These are phyloP conservation scores for Diaporthe destruens DNA, from an alignment of 2,329 filamentous ascomycete genomes.

Conservation along the genomic window DNA sequence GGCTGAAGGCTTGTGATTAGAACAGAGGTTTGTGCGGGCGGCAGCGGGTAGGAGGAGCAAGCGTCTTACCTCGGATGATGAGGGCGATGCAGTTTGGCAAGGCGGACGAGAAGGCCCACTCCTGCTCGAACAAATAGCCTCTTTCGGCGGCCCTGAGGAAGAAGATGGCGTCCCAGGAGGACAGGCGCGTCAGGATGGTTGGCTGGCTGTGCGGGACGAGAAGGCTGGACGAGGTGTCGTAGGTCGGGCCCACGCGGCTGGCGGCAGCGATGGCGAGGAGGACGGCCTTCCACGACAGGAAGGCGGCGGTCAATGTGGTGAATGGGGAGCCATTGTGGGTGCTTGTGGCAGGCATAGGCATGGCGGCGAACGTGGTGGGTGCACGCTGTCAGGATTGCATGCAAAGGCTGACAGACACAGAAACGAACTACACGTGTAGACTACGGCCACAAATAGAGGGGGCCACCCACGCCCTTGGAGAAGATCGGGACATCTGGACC, in stretches of 20 bases:
- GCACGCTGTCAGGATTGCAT: no score
- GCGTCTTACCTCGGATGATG: slow-evolving; percentile 44
- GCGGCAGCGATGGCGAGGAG: slow-evolving; percentile 72
- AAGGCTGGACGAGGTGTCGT: slow-evolving; percentile 81
- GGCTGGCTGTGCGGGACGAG: slow-evolving; percentile 47
- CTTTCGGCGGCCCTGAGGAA: slow-evolving; percentile 72
- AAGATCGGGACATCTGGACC: slow-evolving; percentile 25
- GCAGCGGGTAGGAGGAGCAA: slow-evolving; percentile 39
- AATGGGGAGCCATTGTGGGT: background rate
- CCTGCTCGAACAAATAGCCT: slow-evolving; percentile 82
- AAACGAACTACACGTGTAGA: no score
- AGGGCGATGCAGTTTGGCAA: slow-evolving; percentile 59
- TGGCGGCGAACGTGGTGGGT: slow-evolving; percentile 18
- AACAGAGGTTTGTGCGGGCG: slow-evolving; percentile 38
- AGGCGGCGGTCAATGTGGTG: slow-evolving; percentile 55
- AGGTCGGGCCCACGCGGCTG: slow-evolving; percentile 69
- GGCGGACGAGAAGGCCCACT: slow-evolving; percentile 81
- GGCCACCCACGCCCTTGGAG: background rate
- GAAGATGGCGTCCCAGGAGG: slow-evolving; percentile 87
- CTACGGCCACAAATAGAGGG: slow-evolving; percentile 1
- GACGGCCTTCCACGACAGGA: slow-evolving; percentile 75
- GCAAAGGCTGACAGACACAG: background rate
- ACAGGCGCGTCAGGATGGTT: slow-evolving; percentile 68
- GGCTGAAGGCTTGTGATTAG: slow-evolving; percentile 42
- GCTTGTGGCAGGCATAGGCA: slow-evolving; percentile 32